Conservation (phyloP, 78 protist genomes). For the slime mould (Dictyostelium discoideum) region dicty_2.7 NC_007089.4:678001-678500, state of each 20-base stretch:
- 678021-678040: not conserved
- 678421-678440: not conserved
- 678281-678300: not conserved
- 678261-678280: not conserved
- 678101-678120: not conserved
- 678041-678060: not conserved
- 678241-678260: not conserved
- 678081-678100: not conserved
- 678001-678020: not conserved
- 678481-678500: not conserved
- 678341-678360: not conserved
- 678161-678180: too few species aligned
- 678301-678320: too few species aligned
- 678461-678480: not conserved
- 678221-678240: not conserved
- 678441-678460: not conserved
- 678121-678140: not conserved
- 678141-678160: not conserved
- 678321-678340: too few species aligned
- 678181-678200: too few species aligned
- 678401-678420: conserved; percentile 4
- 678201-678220: not conserved
- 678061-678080: not conserved
- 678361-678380: not conserved
- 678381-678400: not conserved